A percentile compares a stretch with the other conserved stretches of the same genome.
Evolutionary conservation across 768 basidiomycete genomes (phyloP).

Genomic region (Suillus lakei): DNA sequence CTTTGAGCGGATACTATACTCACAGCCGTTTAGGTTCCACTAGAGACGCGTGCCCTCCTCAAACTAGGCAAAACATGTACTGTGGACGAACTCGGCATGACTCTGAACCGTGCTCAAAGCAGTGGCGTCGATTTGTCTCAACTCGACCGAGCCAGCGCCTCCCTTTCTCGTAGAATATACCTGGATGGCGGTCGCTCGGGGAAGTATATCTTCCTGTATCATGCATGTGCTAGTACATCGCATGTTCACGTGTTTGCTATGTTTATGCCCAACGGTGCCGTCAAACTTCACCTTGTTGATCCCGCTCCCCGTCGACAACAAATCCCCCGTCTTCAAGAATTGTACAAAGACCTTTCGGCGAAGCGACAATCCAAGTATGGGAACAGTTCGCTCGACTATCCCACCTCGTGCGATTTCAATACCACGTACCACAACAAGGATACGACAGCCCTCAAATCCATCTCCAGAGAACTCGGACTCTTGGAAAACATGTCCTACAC

Average conservation of each 20-base stretch:
- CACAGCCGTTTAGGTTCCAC: conserved; percentile 63
- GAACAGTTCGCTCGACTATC: conserved; percentile 63
- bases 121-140: conserved; percentile 84
- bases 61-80: conserved; percentile 85
- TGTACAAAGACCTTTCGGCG: conserved; percentile 66
- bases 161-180: conserved; percentile 68
- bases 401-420: conserved; percentile 59
- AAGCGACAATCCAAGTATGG: conserved; percentile 51
- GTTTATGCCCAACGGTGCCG: conserved; percentile 73
- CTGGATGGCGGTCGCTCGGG: conserved; percentile 70
- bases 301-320: conserved; percentile 85
- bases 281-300: conserved; percentile 89
- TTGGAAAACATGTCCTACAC: conserved; percentile 75
- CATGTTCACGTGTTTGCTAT: conserved; percentile 87
- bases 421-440: conserved; percentile 83
- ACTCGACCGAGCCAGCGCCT: conserved; percentile 64
- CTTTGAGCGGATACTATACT: background rate
- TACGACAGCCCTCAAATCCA: conserved; percentile 76
- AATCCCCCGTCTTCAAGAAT: conserved; percentile 74
- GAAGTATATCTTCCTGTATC: conserved; percentile 89
- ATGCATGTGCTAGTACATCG: conserved; percentile 73
- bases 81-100: conserved; percentile 65
- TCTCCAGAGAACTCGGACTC: conserved; percentile 85
- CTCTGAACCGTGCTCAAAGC: conserved; percentile 82
- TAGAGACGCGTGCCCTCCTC: conserved; percentile 79